Percentiles rank a stretch among this genome's conserved stretches.
phyloP scores from a whole-genome alignment of 140 eudicot genomes.

The Stevia rebaudiana region DNA sequence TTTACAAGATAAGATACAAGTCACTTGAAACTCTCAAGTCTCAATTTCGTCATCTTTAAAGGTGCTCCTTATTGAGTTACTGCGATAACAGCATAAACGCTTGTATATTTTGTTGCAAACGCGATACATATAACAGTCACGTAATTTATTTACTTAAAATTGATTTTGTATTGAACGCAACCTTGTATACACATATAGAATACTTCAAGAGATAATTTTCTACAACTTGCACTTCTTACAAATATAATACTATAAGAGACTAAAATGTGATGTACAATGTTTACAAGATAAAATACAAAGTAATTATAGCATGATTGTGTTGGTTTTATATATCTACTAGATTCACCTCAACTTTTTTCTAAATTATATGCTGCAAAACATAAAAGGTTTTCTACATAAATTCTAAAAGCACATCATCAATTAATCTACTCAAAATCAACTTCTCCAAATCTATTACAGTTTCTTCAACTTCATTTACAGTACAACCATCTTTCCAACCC shows the following conservation, averaged over 20 bases:
- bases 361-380: slow-evolving; percentile 14
- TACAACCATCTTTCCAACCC: slow-evolving; percentile 56
- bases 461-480: slow-evolving; percentile 48
- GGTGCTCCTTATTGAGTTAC: slow-evolving; percentile 42
- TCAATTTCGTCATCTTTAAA: slow-evolving; percentile 63
- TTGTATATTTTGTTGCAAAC: not conserved
- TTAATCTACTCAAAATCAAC: slow-evolving; percentile 40
- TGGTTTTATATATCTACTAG: not conserved
- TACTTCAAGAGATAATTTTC: not conserved
- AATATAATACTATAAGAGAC: not conserved
- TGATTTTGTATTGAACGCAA: not conserved
- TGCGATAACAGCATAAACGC: not conserved
- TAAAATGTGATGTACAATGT: not conserved
- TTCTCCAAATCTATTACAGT: slow-evolving; percentile 47
- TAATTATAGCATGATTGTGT: too few relatives aligned
- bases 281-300: not conserved
- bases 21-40: too few relatives aligned
- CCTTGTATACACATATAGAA: not conserved
- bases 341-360: not conserved
- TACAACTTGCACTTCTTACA: not conserved
- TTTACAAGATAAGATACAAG: not conserved
- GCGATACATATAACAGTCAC: not conserved
- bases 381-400: slow-evolving; percentile 13
- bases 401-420: slow-evolving; percentile 49
- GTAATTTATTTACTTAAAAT: too few relatives aligned